These are phyloP conservation scores for Eucalyptus cladocalyx DNA, from an alignment of 345 rosid species.

Conservation along the genomic window DNA sequence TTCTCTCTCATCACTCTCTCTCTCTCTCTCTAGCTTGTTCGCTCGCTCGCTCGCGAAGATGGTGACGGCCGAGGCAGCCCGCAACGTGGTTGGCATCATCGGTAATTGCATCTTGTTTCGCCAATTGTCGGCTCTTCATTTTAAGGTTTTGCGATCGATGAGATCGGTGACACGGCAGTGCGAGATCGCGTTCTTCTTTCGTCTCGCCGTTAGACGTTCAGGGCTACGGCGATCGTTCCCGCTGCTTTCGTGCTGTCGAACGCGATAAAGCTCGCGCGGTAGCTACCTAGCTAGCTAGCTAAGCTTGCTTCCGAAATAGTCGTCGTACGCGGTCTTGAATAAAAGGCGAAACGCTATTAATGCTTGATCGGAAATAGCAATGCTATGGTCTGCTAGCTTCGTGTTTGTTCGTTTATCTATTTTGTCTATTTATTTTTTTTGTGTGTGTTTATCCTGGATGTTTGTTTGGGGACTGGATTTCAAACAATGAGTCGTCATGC, in stretches of 20 bases:
- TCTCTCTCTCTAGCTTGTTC: neutral
- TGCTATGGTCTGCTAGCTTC: neutral
- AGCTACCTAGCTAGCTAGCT: neutral
- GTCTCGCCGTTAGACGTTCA: neutral
- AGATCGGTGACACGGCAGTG: neutral
- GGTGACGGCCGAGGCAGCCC: neutral
- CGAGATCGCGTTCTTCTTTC: neutral
- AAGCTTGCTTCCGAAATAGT: neutral
- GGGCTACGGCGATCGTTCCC: neutral
- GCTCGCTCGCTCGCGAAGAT: neutral
- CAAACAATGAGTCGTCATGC: neutral
- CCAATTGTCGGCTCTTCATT: too few species aligned
- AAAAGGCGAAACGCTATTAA: neutral
- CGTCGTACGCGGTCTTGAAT: neutral
- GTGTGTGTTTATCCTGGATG: neutral
- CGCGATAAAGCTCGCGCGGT: neutral
- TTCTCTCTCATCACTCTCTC: neutral
- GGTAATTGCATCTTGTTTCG: neutral
- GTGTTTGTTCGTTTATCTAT: neutral
- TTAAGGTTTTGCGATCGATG: neutral
- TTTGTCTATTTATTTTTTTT: neutral
- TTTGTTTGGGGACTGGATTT: neutral
- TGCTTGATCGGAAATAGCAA: neutral
- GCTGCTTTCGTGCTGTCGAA: neutral
- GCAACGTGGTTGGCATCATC: neutral